These are phyloP conservation scores for Zygosaccharomyces bailii DNA, from an alignment of 805 yeast species.

Conservation along the genomic window DNA sequence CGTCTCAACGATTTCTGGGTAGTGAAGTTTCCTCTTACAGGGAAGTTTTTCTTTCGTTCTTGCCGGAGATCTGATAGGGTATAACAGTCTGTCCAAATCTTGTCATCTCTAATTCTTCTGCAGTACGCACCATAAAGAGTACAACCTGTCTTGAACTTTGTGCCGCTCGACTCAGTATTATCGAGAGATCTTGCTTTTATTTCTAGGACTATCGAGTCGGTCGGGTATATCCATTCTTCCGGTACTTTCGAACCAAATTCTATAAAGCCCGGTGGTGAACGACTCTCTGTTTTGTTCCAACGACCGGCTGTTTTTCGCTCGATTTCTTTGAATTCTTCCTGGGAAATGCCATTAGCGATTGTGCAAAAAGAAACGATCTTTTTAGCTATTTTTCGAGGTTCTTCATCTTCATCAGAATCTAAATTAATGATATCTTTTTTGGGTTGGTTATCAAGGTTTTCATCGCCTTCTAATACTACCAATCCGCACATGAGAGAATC, in stretches of 20 bases:
- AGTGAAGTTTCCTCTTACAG: slow-evolving; percentile 18
- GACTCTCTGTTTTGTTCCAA: slow-evolving; percentile 49
- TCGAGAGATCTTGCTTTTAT: slow-evolving; percentile 77
- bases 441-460: slow-evolving; percentile 6
- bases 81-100: slow-evolving; percentile 52
- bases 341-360: slow-evolving; percentile 81
- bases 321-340: slow-evolving; percentile 57
- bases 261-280: slow-evolving; percentile 43
- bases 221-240: slow-evolving; percentile 74
- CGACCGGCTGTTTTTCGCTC: slow-evolving; percentile 53
- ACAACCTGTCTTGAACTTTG: slow-evolving; percentile 56
- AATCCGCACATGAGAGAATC: slow-evolving; percentile 71
- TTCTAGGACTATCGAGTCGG: slow-evolving; percentile 72
- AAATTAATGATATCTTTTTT: slow-evolving; percentile 11
- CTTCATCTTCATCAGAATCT: slow-evolving; percentile 15
- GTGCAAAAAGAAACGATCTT: slow-evolving; percentile 65
- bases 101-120: slow-evolving; percentile 63
- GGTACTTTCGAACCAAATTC: slow-evolving; percentile 63
- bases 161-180: slow-evolving; percentile 40
- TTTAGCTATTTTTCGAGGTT: slow-evolving; percentile 14
- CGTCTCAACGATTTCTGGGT: slow-evolving; percentile 30
- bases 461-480: slow-evolving; percentile 41
- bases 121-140: slow-evolving; percentile 79
- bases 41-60: slow-evolving; percentile 12
- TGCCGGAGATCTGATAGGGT: slow-evolving; percentile 48